These are phyloP conservation scores for Leccinum aurantiacum DNA, from an alignment of 768 basidiomycete genomes.

Conservation along the genomic window DNA sequence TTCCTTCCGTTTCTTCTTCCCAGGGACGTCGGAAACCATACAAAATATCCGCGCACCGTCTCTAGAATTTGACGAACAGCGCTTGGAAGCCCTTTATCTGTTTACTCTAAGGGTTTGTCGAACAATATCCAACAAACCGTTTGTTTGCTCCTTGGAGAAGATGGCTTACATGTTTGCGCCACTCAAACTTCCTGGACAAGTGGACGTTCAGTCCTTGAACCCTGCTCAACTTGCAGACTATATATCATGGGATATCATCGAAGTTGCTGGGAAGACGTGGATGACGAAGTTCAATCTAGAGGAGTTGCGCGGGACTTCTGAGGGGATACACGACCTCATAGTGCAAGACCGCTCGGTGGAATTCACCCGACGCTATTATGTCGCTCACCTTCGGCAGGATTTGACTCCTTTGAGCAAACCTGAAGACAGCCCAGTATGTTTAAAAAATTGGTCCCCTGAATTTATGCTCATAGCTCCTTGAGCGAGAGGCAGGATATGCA, in stretches of 20 bases:
- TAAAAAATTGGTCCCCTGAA: neutral
- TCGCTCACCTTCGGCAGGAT: constrained; percentile 57
- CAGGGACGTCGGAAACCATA: constrained; percentile 45
- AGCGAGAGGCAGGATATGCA: constrained; percentile 63
- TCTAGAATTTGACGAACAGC: constrained; percentile 47
- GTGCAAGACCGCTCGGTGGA: constrained; percentile 78
- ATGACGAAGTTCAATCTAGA: constrained; percentile 47
- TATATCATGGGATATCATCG: constrained; percentile 66
- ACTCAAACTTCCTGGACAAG: constrained; percentile 36
- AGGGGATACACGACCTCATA: constrained; percentile 58
- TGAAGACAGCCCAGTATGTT: constrained; percentile 59
- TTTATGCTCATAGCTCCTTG: constrained; percentile 9
- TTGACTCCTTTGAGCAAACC: constrained; percentile 74
- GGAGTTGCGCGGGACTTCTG: constrained; percentile 25
- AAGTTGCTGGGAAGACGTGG: constrained; percentile 52
- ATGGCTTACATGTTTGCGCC: constrained; percentile 72
- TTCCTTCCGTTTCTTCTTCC: constrained; percentile 59
- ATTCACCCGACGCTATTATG: constrained; percentile 69
- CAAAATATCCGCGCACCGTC: constrained; percentile 48
- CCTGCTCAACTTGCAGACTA: constrained; percentile 37
- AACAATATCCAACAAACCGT: constrained; percentile 64
- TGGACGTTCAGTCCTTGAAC: constrained; percentile 28
- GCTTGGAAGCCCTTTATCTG: constrained; percentile 47
- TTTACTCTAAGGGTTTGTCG: constrained; percentile 69
- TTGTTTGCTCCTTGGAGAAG: constrained; percentile 51